These are phyloP conservation scores for Bidens hawaiensis DNA, from an alignment of 140 eudicot species.

Conservation along the genomic window DNA sequence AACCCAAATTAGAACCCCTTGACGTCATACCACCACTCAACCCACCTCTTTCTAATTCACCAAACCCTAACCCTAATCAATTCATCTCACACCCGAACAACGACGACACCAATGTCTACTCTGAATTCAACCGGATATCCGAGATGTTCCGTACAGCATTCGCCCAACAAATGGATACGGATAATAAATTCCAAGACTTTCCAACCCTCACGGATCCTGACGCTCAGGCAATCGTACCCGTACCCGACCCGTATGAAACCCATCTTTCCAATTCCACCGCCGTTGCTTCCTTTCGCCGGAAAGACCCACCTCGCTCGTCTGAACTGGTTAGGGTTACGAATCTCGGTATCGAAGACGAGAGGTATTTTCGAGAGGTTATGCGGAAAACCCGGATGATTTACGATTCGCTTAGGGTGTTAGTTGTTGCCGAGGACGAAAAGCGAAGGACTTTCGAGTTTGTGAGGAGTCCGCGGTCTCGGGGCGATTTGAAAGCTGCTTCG, in stretches of 20 bases:
- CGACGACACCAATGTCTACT: constrained; percentile 35
- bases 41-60: neutral
- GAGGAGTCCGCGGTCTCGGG: constrained; percentile 33
- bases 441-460: constrained; percentile 14
- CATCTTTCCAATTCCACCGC: constrained; percentile 10
- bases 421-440: constrained; percentile 45
- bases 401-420: constrained; percentile 56
- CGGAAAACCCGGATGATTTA: constrained; percentile 58
- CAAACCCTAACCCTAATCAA: constrained; percentile 13
- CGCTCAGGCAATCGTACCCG: constrained; percentile 54
- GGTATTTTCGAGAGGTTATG: constrained; percentile 52
- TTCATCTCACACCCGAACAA: neutral
- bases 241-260: constrained; percentile 27
- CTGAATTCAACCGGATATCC: constrained; percentile 52
- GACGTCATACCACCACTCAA: too few species aligned
- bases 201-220: constrained; percentile 34
- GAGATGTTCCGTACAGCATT: constrained; percentile 56
- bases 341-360: constrained; percentile 47
- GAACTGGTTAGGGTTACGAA: constrained; percentile 79
- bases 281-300: constrained; percentile 29
- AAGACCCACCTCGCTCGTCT: constrained; percentile 42
- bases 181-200: constrained; percentile 9
- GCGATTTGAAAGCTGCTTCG: constrained; percentile 54
- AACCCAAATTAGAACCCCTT: constrained; percentile 50
- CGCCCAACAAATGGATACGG: constrained; percentile 25